Evolutionary conservation across 1,139 yeast species (phyloP).

Genomic region (Suhomyces bokatorum): DNA sequence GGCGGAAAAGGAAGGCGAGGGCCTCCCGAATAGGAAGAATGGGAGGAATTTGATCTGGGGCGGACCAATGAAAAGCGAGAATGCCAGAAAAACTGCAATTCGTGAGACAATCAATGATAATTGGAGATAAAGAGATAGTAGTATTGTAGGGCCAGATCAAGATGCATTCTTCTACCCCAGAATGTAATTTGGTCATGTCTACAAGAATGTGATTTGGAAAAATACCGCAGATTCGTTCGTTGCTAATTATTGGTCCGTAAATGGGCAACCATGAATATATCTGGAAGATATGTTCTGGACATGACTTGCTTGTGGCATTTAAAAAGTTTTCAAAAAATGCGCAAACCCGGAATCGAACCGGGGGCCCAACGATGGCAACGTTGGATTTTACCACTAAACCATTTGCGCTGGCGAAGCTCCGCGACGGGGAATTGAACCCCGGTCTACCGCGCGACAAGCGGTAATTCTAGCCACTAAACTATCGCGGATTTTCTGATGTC

Average conservation of each 20-base stretch:
- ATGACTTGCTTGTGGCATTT: too few species aligned
- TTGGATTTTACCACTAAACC: constrained; percentile 23
- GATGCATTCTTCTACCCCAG: not conserved
- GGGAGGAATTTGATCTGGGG: too few species aligned
- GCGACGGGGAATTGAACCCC: constrained; percentile 73
- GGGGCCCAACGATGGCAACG: constrained; percentile 24
- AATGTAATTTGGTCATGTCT: not conserved
- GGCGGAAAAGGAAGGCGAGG: too few species aligned
- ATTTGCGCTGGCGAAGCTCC: constrained; percentile 37
- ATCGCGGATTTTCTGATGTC: constrained; percentile 31
- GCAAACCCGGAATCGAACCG: constrained; percentile 23
- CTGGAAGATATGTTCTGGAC: too few species aligned
- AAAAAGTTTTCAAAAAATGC: constrained; percentile 15
- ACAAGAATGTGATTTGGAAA: too few species aligned
- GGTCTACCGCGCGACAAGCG: constrained; percentile 63
- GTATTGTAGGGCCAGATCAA: too few species aligned
- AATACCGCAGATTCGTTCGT: too few species aligned
- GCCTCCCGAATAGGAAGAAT: too few species aligned
- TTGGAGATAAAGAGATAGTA: too few species aligned
- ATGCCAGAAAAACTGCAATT: not conserved
- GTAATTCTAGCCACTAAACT: constrained; percentile 50
- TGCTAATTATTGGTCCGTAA: too few species aligned
- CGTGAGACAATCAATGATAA: not conserved
- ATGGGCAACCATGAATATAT: too few species aligned
- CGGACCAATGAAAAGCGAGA: not conserved